Base-by-base conservation (phyloP, 371 early-diverging fungal species). In the Entomophthora muscae region DNA sequence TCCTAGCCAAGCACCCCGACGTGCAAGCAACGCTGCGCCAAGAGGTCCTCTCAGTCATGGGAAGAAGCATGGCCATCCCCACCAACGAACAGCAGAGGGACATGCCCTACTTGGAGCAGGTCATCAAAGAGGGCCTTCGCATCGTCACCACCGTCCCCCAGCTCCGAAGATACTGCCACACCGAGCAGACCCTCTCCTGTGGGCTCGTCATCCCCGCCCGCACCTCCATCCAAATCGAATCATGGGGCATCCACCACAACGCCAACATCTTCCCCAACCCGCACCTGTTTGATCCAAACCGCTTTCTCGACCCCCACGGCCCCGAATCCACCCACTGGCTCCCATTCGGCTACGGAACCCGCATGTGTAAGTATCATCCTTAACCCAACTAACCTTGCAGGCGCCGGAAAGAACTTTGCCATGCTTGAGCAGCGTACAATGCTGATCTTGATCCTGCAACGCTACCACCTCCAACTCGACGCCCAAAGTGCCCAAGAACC, bases 391-490 rank as follows among this genome's bases (percentile, higher is more conserved):
- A 23, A 57, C 24, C 21, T 26, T 59, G n/a, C 24, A 59, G 60
- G 60, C 42, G 2, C 79, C 33, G 83, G 80, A 52, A 71, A 75
- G 72, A 75, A 78, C 53, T 81, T 83, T 62, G 74, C 79, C 1
- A 67, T 81, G 62, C 66, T 74, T 5, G 78, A 78, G 29, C 81
- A 79, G 68, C 72, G 79, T 21, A 69, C 78, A 13, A 27, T 78
- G 1, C 66, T 79, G 24, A 63, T 76, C 2, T 73, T 78, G 75
- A 54, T 81, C 17, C 65, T 76, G 3, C 70, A 67, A 57, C 68
- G 70, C 27, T 75, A n/a, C 28, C 22, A 30, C 3, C 7, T 59
- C 7, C 21, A 57, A 28, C 29, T 57, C 21, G 57, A n/a, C n/a
- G n/a, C n/a, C n/a, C n/a, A n/a, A n/a, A n/a, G n/a, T n/a, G n/a